Evolutionary conservation across 192 early-diverging fungal species (phyloP).

Genomic region (Obelidium mucronatum): DNA sequence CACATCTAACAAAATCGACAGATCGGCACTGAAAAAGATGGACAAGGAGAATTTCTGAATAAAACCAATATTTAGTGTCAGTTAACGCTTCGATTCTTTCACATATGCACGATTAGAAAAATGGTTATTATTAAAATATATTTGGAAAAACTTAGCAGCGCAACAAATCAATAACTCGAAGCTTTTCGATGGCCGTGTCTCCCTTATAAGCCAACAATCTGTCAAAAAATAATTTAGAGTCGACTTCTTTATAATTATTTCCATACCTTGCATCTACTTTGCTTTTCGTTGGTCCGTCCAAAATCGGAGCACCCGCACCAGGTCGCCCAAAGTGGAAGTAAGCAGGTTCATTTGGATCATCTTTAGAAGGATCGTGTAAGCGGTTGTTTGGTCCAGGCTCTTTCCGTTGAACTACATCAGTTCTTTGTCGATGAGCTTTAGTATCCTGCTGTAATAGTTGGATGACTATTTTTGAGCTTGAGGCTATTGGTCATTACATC

Average conservation of each 20-base stretch:
- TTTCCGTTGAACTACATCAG: slow-evolving; percentile 24
- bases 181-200: slow-evolving; percentile 14
- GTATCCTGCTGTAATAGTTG: not conserved
- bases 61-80: too few species aligned
- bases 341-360: slow-evolving; percentile 30
- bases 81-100: too few species aligned
- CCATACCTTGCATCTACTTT: slow-evolving; percentile 28
- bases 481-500: slow-evolving; percentile 18
- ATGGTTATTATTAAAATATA: too few species aligned
- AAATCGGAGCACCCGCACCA: slow-evolving; percentile 15
- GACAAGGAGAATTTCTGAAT: too few species aligned
- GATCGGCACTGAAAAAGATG: too few species aligned
- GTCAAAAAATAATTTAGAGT: not conserved
- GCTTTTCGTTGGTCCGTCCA: slow-evolving; percentile 19
- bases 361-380: slow-evolving; percentile 26
- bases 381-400: slow-evolving; percentile 21
- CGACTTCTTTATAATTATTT: not conserved
- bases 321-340: slow-evolving; percentile 32
- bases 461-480: slow-evolving; percentile 5
- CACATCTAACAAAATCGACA: too few species aligned
- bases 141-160: not conserved
- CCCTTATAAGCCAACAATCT: slow-evolving; percentile 27
- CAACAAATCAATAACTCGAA: slow-evolving; percentile 20
- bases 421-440: slow-evolving; percentile 4
- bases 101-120: too few species aligned